Evolutionary conservation across 2,329 filamentous ascomycete genomes (phyloP).

Genomic region (Fusarium brachygibbosum): DNA sequence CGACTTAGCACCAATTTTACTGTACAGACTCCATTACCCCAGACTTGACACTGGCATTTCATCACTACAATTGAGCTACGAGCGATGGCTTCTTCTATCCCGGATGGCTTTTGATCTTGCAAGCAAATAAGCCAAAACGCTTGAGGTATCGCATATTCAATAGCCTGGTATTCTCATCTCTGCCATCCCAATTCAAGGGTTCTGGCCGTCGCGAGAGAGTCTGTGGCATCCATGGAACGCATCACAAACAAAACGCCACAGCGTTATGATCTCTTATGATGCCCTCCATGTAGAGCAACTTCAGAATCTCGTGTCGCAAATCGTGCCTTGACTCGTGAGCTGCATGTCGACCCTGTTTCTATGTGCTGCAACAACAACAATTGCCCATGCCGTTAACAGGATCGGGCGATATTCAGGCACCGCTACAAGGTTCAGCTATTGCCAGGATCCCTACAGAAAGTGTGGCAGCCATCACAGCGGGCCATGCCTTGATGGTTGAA

Average conservation of each 20-base stretch:
- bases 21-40: neutral
- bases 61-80: neutral
- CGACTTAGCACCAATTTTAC: conserved; percentile 3
- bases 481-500: neutral
- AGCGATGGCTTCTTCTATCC: neutral
- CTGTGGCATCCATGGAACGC: neutral
- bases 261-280: too few species aligned
- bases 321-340: neutral
- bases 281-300: too few species aligned
- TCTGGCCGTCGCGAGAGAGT: neutral
- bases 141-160: neutral
- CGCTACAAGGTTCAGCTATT: neutral
- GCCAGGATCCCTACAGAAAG: neutral
- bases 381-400: neutral
- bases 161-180: neutral
- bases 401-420: conserved; percentile 3
- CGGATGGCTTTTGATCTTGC: neutral
- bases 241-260: neutral
- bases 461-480: conserved; percentile 1
- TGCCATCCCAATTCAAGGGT: too few species aligned
- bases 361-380: neutral
- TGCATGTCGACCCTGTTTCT: neutral
- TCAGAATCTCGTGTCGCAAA: neutral
- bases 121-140: neutral
- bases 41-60: neutral